These are phyloP conservation scores for Bifiguratus adelaidae DNA, from an alignment of 192 early-diverging fungal species.

Conservation along the genomic window DNA sequence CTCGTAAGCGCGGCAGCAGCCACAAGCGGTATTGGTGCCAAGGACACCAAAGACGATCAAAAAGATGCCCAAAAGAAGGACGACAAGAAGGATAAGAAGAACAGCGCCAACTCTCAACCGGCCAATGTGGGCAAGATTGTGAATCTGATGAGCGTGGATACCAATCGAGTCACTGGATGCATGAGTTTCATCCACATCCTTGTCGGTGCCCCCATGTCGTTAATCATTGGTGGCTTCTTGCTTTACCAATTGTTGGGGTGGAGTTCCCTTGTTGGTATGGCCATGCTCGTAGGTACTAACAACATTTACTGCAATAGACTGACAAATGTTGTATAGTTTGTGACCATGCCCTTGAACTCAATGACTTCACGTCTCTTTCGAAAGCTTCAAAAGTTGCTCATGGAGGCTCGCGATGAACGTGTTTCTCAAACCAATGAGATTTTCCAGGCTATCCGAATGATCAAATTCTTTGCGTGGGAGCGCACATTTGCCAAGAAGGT, in stretches of 20 bases:
- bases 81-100: conserved; percentile 7
- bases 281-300: conserved; percentile 38
- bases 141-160: conserved; percentile 67
- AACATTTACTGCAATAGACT: no score
- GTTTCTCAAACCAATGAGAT: conserved; percentile 47
- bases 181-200: conserved; percentile 35
- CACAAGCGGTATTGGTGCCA: not conserved
- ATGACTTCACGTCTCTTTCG: not conserved
- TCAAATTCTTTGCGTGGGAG: conserved; percentile 86
- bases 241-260: conserved; percentile 74
- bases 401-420: conserved; percentile 62
- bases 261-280: conserved; percentile 66
- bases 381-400: conserved; percentile 13
- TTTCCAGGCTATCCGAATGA: conserved; percentile 80
- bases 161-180: conserved; percentile 46
- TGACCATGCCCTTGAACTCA: not conserved
- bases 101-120: conserved; percentile 2
- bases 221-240: conserved; percentile 51
- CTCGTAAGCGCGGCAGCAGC: not conserved
- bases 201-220: conserved; percentile 46
- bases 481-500: conserved; percentile 51
- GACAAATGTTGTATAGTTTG: no score
- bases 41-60: conserved; percentile 15
- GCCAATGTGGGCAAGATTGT: conserved; percentile 55
- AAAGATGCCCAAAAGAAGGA: conserved; percentile 21